Evolutionary conservation across 148 eudicot genomes (phyloP), one percentile per base, ranked within the genome.

Genomic region (Suaeda aralocaspica): DNA sequence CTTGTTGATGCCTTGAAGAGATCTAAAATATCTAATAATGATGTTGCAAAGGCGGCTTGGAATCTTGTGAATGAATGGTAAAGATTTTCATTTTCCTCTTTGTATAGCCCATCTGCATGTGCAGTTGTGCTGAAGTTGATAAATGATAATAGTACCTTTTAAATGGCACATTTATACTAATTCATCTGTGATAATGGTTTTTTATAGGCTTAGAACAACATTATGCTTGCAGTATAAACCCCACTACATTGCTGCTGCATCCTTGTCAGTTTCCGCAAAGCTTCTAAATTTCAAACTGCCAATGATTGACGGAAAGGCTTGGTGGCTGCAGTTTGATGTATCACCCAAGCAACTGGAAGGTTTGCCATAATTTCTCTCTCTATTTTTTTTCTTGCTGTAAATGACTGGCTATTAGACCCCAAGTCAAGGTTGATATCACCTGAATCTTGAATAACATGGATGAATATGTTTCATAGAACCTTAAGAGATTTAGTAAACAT

Each of bases 281-380:
- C 70, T 73, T 72, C 81, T 55, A 66, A 84, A 88, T 52, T 84
- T 84, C 64, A 82, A 73, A 66, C 69, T 90, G 74, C 87, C 96
- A 34, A 68, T 66, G 7, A 60, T 60, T 51, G 83, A 81, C 26
- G 91, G 85, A 33, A 88, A 77, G 66, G 80, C 77, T 59, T 90
- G 96, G 96, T 85, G 92, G 96, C 82, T 85, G 87, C 82, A 85
- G 61, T 90, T 90, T 80, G 90, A 90, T 50, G 88, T 90, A 24
- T 74, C 87, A 64, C 92, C 90, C 2, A 84, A 75, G 72, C 87
- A 77, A 18, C 66, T 90, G 36, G 82, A 87, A 84, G 96, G 96
- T 87, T 59, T 75, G 6, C 46, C 39, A 62, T 39, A 8, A n/a
- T n/a, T n/a, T n/a, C n/a, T n/a, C n/a, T n/a, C n/a, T n/a, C n/a